These are phyloP conservation scores for Auricularia cornea DNA, from an alignment of 768 basidiomycete genomes.

Conservation along the genomic window DNA sequence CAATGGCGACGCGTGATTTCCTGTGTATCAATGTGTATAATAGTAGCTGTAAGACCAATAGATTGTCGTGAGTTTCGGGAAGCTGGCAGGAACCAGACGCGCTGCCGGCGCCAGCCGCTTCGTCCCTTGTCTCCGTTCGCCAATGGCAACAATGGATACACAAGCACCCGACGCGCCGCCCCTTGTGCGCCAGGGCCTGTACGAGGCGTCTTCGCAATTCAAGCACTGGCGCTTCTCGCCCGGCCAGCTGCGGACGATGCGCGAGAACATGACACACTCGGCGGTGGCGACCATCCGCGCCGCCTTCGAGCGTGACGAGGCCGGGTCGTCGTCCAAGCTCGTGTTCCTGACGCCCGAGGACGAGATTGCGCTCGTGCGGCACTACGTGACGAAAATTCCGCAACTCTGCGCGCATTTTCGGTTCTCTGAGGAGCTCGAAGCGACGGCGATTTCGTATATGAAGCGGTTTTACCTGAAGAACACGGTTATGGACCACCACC, in stretches of 20 bases:
- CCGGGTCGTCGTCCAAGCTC: conserved; percentile 62
- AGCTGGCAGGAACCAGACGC: too few species aligned
- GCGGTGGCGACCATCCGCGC: conserved; percentile 70
- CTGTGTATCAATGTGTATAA: too few species aligned
- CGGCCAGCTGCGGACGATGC: conserved; percentile 49
- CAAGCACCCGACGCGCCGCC: background rate
- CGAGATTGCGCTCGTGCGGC: conserved; percentile 79
- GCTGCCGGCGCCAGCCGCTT: too few species aligned
- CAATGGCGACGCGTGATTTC: conserved; percentile 27
- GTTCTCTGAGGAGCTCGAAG: conserved; percentile 88
- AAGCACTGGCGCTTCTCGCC: conserved; percentile 85
- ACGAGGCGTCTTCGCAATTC: conserved; percentile 74
- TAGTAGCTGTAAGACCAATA: too few species aligned
- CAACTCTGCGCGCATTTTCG: conserved; percentile 78
- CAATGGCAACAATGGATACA: background rate
- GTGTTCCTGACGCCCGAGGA: conserved; percentile 75
- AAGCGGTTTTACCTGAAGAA: conserved; percentile 97
- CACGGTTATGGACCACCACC: conserved; percentile 99
- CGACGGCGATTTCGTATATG: conserved; percentile 84
- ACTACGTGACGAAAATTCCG: conserved; percentile 81
- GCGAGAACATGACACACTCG: conserved; percentile 60
- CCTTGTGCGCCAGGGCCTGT: conserved; percentile 33
- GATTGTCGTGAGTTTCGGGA: too few species aligned
- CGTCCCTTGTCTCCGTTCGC: too few species aligned
- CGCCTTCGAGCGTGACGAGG: conserved; percentile 74